Evolutionary conservation across 805 yeast genomes (phyloP), one percentile per base, ranked within the genome.

Genomic region (Debaryomyces hansenii): DNA sequence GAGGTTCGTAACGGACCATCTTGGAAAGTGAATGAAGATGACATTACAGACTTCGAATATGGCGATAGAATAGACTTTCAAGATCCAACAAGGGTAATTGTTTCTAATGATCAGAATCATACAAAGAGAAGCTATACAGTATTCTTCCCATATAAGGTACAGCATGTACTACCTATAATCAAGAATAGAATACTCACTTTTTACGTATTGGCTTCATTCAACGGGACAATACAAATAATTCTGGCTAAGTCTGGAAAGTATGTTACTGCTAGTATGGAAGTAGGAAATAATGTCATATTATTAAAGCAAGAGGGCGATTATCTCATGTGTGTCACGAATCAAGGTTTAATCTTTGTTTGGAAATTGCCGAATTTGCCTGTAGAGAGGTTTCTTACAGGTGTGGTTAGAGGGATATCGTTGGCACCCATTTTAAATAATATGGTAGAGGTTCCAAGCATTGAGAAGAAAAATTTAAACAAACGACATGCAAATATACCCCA

Each of bases 131-230:
- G 61, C 46, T 63, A 63, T 33, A 70, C 73, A 2, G 59, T 74
- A 32, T 70, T 74, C 40, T 76, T 73, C 35, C 72, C 83, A 3
- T 79, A 66, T 37, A 73, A 70, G 43, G 76, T 77, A 31, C 76
- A 79, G 32, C 77, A 81, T 40, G 77, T 74, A n/a, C 46, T 66
- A 2, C 76, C 77, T 2, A 47, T 72, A 4, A 48, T 67, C 5
- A 44, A 75, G 20, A 64, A 61, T 32, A 58, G 63, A 3, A 54
- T 55, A 20, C 66, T 71, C 8, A 54, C 58, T 12, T 82, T 69
- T 54, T 78, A 84, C 70, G 77, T 77, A 9, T 58, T 82, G 18
- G 72, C 84, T 0, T 81, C 88, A 0, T 83, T 83, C 40, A 69
- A 75, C 27, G 90, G 90, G 0, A 63, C 80, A 0, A 53, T 84